Conservation (phyloP, 352 stramenopile genomes). For the Phytophthora macrochlamydospora region DNA sequence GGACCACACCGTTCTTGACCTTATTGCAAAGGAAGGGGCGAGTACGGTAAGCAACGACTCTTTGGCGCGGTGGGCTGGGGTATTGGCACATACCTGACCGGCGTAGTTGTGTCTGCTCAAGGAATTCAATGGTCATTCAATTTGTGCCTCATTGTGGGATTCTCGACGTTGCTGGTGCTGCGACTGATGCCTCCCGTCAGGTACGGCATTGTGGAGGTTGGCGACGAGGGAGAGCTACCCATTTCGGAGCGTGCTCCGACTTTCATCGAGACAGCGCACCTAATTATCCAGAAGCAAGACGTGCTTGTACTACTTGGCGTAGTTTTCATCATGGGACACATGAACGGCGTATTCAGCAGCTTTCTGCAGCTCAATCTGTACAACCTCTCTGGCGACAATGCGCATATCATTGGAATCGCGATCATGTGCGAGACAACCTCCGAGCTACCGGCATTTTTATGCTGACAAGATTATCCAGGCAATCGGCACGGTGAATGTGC, state of each 20-base stretch:
- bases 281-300: constrained; percentile 49
- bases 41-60: constrained; percentile 80
- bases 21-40: constrained; percentile 64
- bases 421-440: constrained; percentile 79
- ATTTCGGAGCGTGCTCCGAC: constrained; percentile 24
- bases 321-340: constrained; percentile 78
- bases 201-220: constrained; percentile 18
- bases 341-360: constrained; percentile 73
- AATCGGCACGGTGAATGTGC: constrained; percentile 67
- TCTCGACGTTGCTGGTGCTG: constrained; percentile 61
- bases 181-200: constrained; percentile 49
- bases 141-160: constrained; percentile 47
- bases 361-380: constrained; percentile 82
- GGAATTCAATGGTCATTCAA: constrained; percentile 78
- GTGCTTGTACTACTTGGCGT: constrained; percentile 66
- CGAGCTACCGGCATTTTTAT: constrained; percentile 83
- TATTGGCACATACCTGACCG: constrained; percentile 58
- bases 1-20: constrained; percentile 66
- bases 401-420: constrained; percentile 73
- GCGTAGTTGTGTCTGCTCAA: constrained; percentile 45
- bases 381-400: constrained; percentile 70
- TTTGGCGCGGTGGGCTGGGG: constrained; percentile 74
- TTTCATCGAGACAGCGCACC: constrained; percentile 38
- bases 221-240: not conserved
- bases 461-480: constrained; percentile 69